Percentiles rank a stretch among this genome's conserved stretches.
These are phyloP conservation scores for Leucoagaricus sp. DNA, from an alignment of 1,284 basidiomycete genomes.

Conservation along the genomic window DNA sequence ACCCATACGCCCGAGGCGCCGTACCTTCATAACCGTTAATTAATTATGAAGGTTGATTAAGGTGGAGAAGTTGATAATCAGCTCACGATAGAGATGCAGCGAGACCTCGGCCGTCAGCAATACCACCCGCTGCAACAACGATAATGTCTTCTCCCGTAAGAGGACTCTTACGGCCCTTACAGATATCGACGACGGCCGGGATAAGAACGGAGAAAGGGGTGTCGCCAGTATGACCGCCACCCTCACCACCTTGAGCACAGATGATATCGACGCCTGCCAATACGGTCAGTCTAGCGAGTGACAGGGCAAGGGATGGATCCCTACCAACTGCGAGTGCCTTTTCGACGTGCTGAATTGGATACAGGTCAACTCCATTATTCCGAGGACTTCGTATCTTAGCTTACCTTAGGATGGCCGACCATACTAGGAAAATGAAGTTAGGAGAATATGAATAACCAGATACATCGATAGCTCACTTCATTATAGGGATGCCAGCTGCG, in stretches of 20 bases:
- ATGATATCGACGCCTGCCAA: slow-evolving; percentile 79
- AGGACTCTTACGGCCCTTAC: slow-evolving; percentile 61
- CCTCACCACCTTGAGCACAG: slow-evolving; percentile 80
- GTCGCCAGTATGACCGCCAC: slow-evolving; percentile 79
- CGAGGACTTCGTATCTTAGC: not conserved
- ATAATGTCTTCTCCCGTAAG: slow-evolving; percentile 77
- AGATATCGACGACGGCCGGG: slow-evolving; percentile 80
- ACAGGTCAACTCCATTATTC: not conserved
- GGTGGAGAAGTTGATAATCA: not conserved
- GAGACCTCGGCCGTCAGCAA: slow-evolving; percentile 81
- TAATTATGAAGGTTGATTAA: not conserved
- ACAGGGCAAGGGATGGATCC: not conserved
- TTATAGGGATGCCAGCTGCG: slow-evolving; percentile 75
- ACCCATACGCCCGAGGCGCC: slow-evolving; percentile 89
- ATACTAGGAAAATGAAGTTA: slow-evolving; percentile 50
- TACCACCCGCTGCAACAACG: slow-evolving; percentile 83
- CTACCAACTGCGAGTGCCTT: slow-evolving; percentile 77
- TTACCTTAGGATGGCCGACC: slow-evolving; percentile 84
- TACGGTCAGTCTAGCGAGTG: slow-evolving; percentile 3
- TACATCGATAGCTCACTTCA: slow-evolving; percentile 64
- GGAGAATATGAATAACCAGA: not conserved
- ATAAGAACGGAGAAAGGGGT: slow-evolving; percentile 78
- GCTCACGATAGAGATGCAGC: slow-evolving; percentile 76
- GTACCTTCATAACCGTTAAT: slow-evolving; percentile 40
- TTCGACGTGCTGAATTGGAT: slow-evolving; percentile 58